phyloP scores from a whole-genome alignment of 2,329 filamentous ascomycete species.

The Colletotrichum musicola region DNA sequence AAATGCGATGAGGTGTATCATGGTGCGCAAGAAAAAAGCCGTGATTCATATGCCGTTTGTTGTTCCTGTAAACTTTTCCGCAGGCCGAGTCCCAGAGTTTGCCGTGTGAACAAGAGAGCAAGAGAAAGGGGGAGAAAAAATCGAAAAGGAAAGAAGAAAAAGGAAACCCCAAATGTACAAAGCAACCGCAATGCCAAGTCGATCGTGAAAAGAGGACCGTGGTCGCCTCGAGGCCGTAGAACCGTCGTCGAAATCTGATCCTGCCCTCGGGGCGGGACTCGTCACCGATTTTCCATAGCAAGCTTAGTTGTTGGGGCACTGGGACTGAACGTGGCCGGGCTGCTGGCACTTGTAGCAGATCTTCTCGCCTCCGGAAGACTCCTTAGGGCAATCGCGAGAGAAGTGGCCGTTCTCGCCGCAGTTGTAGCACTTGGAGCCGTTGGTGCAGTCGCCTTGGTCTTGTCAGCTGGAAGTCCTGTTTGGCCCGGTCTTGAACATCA shows the following conservation, averaged over 20 bases:
- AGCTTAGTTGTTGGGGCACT: slow-evolving; percentile 85
- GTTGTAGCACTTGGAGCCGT: slow-evolving; percentile 99
- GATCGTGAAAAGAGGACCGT: slow-evolving; percentile 33
- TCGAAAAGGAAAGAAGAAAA: slow-evolving; percentile 9
- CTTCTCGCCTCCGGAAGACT: slow-evolving; percentile 87
- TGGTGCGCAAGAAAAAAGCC: slow-evolving; percentile 40
- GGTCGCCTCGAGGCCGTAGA: slow-evolving; percentile 24
- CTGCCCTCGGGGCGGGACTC: slow-evolving; percentile 34
- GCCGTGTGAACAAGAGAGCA: slow-evolving; percentile 35
- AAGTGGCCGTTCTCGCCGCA: slow-evolving; percentile 95
- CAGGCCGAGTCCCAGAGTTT: slow-evolving; percentile 38
- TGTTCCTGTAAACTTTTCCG: slow-evolving; percentile 40
- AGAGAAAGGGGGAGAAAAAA: slow-evolving; percentile 26
- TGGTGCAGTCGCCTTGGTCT: slow-evolving; percentile 85
- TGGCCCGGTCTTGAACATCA: slow-evolving; percentile 39
- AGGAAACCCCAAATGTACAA: slow-evolving; percentile 29
- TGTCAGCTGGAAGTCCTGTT: slow-evolving; percentile 19
- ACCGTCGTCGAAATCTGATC: slow-evolving; percentile 22
- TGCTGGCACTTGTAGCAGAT: slow-evolving; percentile 98
- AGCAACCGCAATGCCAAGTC: slow-evolving; percentile 38
- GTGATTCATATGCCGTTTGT: slow-evolving; percentile 40
- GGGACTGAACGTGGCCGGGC: slow-evolving; percentile 89
- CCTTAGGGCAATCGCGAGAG: slow-evolving; percentile 95
- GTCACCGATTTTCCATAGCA: slow-evolving; percentile 35
- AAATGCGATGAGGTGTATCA: slow-evolving; percentile 39